Percentiles rank a stretch among this genome's conserved stretches.
phyloP scores from a whole-genome alignment of 2,329 filamentous ascomycete genomes.

The Botrytis aclada region DNA sequence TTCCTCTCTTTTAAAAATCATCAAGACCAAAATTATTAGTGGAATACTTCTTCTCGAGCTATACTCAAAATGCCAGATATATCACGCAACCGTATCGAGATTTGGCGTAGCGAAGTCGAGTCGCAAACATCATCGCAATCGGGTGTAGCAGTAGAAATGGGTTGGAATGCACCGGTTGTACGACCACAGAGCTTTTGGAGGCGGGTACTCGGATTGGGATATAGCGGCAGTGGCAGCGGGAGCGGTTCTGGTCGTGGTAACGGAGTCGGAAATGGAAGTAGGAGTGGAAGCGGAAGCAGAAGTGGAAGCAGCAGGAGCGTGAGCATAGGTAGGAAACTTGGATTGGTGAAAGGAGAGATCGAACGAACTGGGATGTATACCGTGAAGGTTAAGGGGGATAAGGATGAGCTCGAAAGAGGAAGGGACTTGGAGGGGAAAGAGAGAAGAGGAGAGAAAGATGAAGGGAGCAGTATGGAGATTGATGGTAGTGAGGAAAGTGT shows the following conservation, averaged over 20 bases:
- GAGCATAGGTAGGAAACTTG: neutral
- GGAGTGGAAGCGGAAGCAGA: neutral
- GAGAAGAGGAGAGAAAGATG: neutral
- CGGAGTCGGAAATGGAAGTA: neutral
- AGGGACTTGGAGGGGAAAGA: neutral
- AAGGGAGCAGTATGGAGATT: slow-evolving; percentile 8
- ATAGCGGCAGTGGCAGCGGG: neutral
- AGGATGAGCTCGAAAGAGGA: neutral
- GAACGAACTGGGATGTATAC: slow-evolving; percentile 18
- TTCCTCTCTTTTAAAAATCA: neutral
- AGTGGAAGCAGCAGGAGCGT: neutral
- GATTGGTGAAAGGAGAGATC: slow-evolving; percentile 9
- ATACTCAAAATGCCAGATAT: slow-evolving; percentile 14
- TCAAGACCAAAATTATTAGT: neutral
- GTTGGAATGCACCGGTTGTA: neutral
- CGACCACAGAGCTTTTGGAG: slow-evolving; percentile 9
- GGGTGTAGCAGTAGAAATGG: neutral
- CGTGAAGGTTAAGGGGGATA: slow-evolving; percentile 1
- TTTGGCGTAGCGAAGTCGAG: slow-evolving; percentile 15
- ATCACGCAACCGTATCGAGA: slow-evolving; percentile 11
- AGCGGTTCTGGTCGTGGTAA: neutral
- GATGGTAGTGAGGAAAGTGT: neutral
- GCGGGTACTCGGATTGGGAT: neutral
- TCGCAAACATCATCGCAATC: slow-evolving; percentile 15
- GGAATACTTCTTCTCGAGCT: neutral